Base-by-base conservation (phyloP, 2,329 filamentous ascomycete genomes). In the Herpotrichia juniperi region DNA sequence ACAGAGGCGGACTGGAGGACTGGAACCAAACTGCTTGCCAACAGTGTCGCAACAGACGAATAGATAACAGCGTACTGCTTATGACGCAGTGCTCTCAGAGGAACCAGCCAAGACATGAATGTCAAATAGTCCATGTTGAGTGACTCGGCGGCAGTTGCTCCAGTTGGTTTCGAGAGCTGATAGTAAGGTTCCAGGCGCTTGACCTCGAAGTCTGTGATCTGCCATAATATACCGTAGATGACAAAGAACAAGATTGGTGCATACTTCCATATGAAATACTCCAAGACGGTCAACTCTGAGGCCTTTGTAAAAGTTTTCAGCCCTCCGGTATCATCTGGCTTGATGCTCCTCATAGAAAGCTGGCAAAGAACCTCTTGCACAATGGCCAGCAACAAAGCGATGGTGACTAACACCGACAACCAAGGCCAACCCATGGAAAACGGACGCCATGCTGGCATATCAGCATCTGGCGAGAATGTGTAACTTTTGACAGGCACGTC, bases 81-180 rank as follows among this genome's bases (percentile, higher is more conserved):
- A 56, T 83, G 81, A 53, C 77, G 78, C 2, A 90, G 63, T 1
- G 88, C 87, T 40, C 81, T 78, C 4, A 90, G 70, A 0, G 88
- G 88, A 2, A 87, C 80, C 32, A 87, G 72, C 62, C 89, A 84
- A 62, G 81, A 86, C 74, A 87, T 83, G 59, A 84, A 81, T 4
- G 87, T 90, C 39, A 89, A 80, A 53, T 91, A 91, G 68, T 90
- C 87, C 54, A 89, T 87, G 57, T 90, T 91, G 63, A 91, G 82
- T 0, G 86, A 89, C 64, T 73, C 71, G 11, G 62, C 67, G 11
- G 77, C 62, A 14, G 63, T 77, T 50, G 68, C 75, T 50, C 69
- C 68, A 17, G 59, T 64, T 46, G 58, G 69, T 48, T 64, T 68
- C 42, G 64, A 77, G 2, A 75, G 57, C 35, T 75, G 78, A 52